Percentiles rank a stretch among this genome's conserved stretches.
Evolutionary conservation across 108 stramenopile genomes (phyloP).

Genomic region (Fragilaria crotonensis): DNA sequence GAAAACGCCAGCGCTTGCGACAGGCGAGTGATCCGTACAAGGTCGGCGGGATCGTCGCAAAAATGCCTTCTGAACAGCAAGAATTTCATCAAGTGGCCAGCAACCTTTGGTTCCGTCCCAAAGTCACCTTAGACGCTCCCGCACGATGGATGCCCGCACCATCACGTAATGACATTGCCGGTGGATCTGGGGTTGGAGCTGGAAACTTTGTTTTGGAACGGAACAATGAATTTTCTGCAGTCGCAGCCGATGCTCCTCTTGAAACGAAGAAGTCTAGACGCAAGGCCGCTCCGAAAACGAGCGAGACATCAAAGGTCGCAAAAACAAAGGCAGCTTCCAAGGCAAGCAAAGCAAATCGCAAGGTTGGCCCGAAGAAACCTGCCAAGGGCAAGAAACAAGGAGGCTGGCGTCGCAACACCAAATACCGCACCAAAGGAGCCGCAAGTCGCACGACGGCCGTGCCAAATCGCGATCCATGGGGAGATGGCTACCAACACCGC

Average conservation of each 20-base stretch:
- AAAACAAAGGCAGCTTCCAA: neutral
- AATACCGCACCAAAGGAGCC: neutral
- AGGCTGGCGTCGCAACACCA: neutral
- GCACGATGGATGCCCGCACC: no score
- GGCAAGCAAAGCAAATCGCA: no score
- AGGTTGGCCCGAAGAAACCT: no score
- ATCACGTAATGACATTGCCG: neutral
- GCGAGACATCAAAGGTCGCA: neutral
- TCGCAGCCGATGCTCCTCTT: neutral
- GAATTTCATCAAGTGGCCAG: no score
- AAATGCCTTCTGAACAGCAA: no score
- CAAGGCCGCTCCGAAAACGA: neutral
- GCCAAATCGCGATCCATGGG: neutral
- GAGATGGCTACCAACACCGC: neutral
- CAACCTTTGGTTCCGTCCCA: no score
- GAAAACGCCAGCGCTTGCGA: no score
- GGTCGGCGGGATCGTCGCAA: no score
- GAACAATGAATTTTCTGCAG: neutral
- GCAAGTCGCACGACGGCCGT: neutral
- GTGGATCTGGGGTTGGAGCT: neutral
- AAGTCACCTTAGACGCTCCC: no score
- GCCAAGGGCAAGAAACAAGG: neutral
- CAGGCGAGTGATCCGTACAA: no score
- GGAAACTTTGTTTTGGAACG: neutral
- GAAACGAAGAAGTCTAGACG: neutral